These are phyloP conservation scores for Phytopythium cucurbitacearum DNA, from an alignment of 352 stramenopile genomes.

Conservation along the genomic window DNA sequence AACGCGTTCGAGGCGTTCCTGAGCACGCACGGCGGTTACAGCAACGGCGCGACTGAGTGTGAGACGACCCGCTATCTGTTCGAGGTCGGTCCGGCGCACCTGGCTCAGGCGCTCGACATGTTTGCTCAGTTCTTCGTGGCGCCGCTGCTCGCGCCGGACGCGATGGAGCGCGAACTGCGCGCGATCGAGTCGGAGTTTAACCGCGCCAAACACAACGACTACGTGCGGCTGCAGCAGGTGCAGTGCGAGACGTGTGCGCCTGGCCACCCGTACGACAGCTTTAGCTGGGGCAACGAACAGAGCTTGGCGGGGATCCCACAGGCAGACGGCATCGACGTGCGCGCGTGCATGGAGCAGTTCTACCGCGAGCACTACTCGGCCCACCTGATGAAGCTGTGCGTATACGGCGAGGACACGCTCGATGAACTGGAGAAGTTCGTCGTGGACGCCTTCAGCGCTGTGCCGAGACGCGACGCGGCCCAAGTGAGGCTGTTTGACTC, in stretches of 20 bases:
- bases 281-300: conserved; percentile 75
- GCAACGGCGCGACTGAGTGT: conserved; percentile 90
- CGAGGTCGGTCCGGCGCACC: conserved; percentile 54
- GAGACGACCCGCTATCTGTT: conserved; percentile 91
- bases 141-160: conserved; percentile 73
- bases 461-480: conserved; percentile 15
- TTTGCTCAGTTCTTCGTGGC: conserved; percentile 92
- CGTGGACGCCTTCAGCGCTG: conserved; percentile 39
- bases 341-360: conserved; percentile 48
- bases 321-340: conserved; percentile 39
- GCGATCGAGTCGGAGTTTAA: conserved; percentile 87
- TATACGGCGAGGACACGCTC: conserved; percentile 57
- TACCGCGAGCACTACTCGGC: conserved; percentile 56
- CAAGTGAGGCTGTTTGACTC: not conserved
- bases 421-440: conserved; percentile 56
- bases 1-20: conserved; percentile 90
- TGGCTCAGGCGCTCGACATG: conserved; percentile 72
- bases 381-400: conserved; percentile 63
- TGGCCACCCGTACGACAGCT: conserved; percentile 62
- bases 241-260: conserved; percentile 48
- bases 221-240: conserved; percentile 63
- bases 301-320: conserved; percentile 40
- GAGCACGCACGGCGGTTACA: conserved; percentile 79
- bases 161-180: conserved; percentile 69
- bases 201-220: conserved; percentile 56